Evolutionary conservation across 768 basidiomycete genomes (phyloP), one percentile per base, ranked within the genome.

Genomic region (Boletus subparvulus): DNA sequence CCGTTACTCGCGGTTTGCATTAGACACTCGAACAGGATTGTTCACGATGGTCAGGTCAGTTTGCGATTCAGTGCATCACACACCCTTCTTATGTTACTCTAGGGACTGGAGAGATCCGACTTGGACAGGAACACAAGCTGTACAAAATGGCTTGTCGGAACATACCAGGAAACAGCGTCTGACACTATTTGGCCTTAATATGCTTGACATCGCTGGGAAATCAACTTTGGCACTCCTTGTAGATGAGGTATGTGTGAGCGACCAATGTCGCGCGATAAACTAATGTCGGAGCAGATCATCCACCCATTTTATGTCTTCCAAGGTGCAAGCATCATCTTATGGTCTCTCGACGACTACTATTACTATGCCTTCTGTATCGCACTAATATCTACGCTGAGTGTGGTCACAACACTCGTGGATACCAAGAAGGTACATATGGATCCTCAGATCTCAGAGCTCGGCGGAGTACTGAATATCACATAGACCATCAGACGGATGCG

Each of bases 251-350:
- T 51, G 75, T 67, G 37, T 24, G n/a, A 16, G 51, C 14, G 37
- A n/a, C 11, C 37, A 13, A 49, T 19, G 35, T 16, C 21, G 32
- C 30, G 45, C 39, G 9, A 36, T 45, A 17, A 54, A 11, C 51
- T 62, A 49, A 61, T 41, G 14, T 55, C 7, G 26, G 41, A 32
- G 35, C 59, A 87, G 93, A 84, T 97, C 44, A 88, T 98, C 39
- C 96, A 98, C 68, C 97, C 97, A 1, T 98, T 98, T 74, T 98
- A 98, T 69, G 88, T 99, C 52, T 99, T 99, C 68, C 97, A 99
- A 80, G 87, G 98, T 61, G 93, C 93, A 48, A 97, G 94, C 61
- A 90, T 98, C 62, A 76, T 91, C 39, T 75, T 99, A 7, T 99
- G 97, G 97, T 89, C 90, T 2, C 65, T 98, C 50, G 97, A 99